Evolutionary conservation across 331 rosid genomes (phyloP).

Genomic region (Dryas integrifolia): DNA sequence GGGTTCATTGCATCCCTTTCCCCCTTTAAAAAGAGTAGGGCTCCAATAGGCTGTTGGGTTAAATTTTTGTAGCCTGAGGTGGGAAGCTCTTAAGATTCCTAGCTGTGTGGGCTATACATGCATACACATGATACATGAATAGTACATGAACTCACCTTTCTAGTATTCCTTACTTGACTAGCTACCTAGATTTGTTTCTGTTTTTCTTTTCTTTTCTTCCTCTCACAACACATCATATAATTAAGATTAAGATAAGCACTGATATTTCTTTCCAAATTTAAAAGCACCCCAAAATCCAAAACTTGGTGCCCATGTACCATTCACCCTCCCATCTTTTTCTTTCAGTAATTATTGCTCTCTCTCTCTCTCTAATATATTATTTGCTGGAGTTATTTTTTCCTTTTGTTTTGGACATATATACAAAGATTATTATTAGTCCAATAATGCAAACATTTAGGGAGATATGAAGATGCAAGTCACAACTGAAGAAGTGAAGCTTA

Average conservation of each 20-base stretch:
- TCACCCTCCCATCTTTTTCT: slow-evolving; percentile 33
- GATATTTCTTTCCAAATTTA: not conserved
- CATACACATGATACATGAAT: not conserved
- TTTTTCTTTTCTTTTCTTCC: slow-evolving; percentile 26
- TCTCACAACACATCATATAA: slow-evolving; percentile 14
- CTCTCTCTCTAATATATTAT: slow-evolving; percentile 15
- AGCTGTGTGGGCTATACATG: slow-evolving; percentile 27
- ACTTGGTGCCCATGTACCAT: slow-evolving; percentile 35
- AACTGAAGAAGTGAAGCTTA: not conserved
- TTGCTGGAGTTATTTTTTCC: not conserved
- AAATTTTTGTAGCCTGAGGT: slow-evolving; percentile 8
- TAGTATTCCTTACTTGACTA: slow-evolving; percentile 24
- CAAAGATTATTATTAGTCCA: not conserved
- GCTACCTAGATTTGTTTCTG: not conserved
- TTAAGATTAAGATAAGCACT: slow-evolving; percentile 18
- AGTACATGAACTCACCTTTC: slow-evolving; percentile 27
- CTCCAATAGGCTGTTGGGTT: slow-evolving; percentile 15
- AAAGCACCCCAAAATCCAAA: slow-evolving; percentile 37
- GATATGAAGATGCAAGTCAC: no score
- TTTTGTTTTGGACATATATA: not conserved
- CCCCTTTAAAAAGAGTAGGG: slow-evolving; percentile 23
- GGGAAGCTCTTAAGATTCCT: slow-evolving; percentile 27
- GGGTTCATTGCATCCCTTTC: slow-evolving; percentile 22
- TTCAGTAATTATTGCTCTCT: slow-evolving; percentile 39
- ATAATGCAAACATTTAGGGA: not conserved